Conservation (phyloP, 1,284 basidiomycete genomes). For the Leccinum subfulvum region DNA sequence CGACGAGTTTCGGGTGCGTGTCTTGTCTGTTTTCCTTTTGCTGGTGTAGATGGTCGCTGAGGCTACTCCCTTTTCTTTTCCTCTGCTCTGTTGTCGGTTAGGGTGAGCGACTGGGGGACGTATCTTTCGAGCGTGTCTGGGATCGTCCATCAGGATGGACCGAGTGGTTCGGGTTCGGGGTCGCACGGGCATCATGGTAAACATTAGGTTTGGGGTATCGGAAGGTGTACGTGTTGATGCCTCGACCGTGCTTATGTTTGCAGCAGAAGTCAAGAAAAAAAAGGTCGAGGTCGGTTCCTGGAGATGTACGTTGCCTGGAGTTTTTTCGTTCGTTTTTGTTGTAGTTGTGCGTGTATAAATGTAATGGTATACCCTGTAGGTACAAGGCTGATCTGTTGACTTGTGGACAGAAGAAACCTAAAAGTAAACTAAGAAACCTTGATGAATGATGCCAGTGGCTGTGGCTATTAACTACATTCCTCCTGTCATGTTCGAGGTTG, state of each 20-base stretch:
- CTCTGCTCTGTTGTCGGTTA: constrained; percentile 5
- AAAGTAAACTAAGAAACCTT: too few relatives aligned
- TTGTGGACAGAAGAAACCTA: too few relatives aligned
- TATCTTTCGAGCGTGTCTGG: constrained; percentile 36
- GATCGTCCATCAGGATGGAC: constrained; percentile 16
- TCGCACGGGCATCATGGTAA: neutral
- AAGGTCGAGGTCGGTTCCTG: neutral
- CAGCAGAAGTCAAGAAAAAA: neutral
- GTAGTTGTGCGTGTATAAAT: neutral
- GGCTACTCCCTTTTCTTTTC: neutral
- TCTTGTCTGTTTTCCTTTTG: neutral
- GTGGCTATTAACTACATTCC: too few relatives aligned
- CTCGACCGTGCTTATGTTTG: neutral
- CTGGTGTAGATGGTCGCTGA: neutral
- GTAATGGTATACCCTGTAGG: too few relatives aligned
- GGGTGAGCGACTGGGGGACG: constrained; percentile 37
- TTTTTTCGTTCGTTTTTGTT: neutral
- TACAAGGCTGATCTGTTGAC: too few relatives aligned
- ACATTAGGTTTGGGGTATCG: neutral
- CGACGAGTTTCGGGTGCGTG: constrained; percentile 55
- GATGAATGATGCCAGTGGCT: too few relatives aligned
- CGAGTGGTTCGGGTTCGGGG: constrained; percentile 1
- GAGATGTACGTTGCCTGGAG: neutral
- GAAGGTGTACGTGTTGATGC: neutral
- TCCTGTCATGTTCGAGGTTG: too few relatives aligned